These are phyloP conservation scores for Yarrowia keelungensis DNA, from an alignment of 805 yeast species.

Conservation along the genomic window DNA sequence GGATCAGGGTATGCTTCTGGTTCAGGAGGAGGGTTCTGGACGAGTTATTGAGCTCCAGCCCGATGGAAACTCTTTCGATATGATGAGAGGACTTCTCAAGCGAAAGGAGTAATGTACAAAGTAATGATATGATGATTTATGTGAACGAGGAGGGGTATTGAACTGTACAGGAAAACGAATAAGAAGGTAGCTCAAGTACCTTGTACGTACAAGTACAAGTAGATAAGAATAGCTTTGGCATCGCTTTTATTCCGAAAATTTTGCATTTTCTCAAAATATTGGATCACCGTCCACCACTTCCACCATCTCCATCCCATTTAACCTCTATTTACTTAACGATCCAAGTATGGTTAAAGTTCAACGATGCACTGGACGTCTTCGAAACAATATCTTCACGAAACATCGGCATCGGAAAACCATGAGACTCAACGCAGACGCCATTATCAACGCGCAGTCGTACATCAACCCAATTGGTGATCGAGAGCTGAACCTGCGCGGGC, in stretches of 20 bases:
- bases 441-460: slow-evolving; percentile 60
- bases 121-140: background rate
- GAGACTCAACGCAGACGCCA: slow-evolving; percentile 62
- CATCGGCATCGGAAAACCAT: slow-evolving; percentile 47
- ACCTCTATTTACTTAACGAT: background rate
- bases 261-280: too few relatives aligned
- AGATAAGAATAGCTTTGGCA: too few relatives aligned
- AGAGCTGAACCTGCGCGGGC: slow-evolving; percentile 54
- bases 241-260: too few relatives aligned
- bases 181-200: too few relatives aligned
- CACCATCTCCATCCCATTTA: background rate
- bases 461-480: slow-evolving; percentile 55
- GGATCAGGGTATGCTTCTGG: slow-evolving; percentile 84
- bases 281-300: background rate
- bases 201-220: too few relatives aligned
- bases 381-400: slow-evolving; percentile 15
- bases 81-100: slow-evolving; percentile 85
- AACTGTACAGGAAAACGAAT: too few relatives aligned
- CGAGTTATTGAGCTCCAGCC: slow-evolving; percentile 79
- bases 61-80: slow-evolving; percentile 96
- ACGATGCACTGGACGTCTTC: slow-evolving; percentile 17
- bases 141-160: too few relatives aligned
- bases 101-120: slow-evolving; percentile 52
- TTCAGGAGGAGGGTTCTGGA: slow-evolving; percentile 69
- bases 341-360: background rate